Evolutionary conservation across 352 stramenopile genomes (phyloP).

Genomic region (Blastocystis sp.): DNA sequence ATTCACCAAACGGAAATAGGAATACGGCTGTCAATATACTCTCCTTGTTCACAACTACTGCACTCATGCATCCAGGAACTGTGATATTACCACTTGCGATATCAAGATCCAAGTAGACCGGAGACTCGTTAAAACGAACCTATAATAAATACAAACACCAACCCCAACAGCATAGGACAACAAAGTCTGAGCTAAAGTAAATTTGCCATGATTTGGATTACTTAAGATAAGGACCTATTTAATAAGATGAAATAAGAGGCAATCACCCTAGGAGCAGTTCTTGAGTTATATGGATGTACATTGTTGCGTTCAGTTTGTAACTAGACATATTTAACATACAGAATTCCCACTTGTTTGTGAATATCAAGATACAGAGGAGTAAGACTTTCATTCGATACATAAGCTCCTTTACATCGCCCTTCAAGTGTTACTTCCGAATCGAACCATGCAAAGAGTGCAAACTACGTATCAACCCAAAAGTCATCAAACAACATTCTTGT

Average conservation of each 20-base stretch:
- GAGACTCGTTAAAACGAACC: conserved; percentile 40
- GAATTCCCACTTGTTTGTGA: not conserved
- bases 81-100: conserved; percentile 32
- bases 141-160: not conserved
- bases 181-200: conserved; percentile 17
- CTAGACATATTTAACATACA: not conserved
- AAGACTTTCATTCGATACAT: conserved; percentile 34
- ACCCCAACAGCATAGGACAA: conserved; percentile 1
- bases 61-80: conserved; percentile 26
- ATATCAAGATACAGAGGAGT: conserved; percentile 31
- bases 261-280: conserved; percentile 28
- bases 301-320: conserved; percentile 28
- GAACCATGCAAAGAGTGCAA: conserved; percentile 49
- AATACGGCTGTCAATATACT: not conserved
- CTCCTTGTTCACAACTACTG: not conserved
- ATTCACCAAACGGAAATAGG: not conserved
- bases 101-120: conserved; percentile 38
- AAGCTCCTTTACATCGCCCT: not conserved
- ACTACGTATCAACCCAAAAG: not conserved
- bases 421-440: conserved; percentile 28
- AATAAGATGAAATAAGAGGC: not conserved
- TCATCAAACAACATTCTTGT: not conserved
- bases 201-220: conserved; percentile 2
- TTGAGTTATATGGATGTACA: conserved; percentile 9
- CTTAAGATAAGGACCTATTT: conserved; percentile 50